Evolutionary conservation across 495 filamentous ascomycete species (phyloP), one percentile per base, ranked within the genome.

Genomic region (Podospora sp.): DNA sequence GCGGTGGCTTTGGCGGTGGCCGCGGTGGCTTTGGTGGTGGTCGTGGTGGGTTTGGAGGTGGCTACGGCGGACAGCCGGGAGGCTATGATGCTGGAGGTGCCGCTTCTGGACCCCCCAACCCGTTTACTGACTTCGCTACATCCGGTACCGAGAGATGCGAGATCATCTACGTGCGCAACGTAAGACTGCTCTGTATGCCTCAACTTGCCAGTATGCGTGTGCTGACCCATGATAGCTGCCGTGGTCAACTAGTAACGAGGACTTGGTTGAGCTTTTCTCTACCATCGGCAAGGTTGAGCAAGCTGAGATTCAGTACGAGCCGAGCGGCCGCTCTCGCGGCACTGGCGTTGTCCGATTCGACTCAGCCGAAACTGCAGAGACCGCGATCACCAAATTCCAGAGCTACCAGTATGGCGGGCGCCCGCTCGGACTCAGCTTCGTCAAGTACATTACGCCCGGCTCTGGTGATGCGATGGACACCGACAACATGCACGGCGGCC

Each of bases 231-330:
- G 11, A 21, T 72, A 98, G 94, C 87, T 99, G 65, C 95, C 95
- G 6, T 99, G 95, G 95, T 97, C 94, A 35, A 99, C 95, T 22
- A 97, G 93, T 80, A 97, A 98, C 72, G 96, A 98, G 64, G 95
- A 99, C 77, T 80, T 99, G 5, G 86, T 97, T 56, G 95, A 99
- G 74, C 85, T 99, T 16, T 99, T 99, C 85, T 93, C 90, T 29
- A 99, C 95, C 6, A 98, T 99, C 75, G 95, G 94, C 55, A 97
- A 97, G 79, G 95, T 99, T 68, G 93, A 97, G 71, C 92, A 92
- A 70, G 95, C 95, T 12, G 96, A 98, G 81, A 98, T 98, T 59
- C 96, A 99, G 80, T 98, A 98, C 74, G 96, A 98, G 74, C 91
- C 92, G 8, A 97, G 96, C 74, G 94, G 95, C 56, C 92, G 95